A percentile compares a stretch with the other conserved stretches of the same genome.
Conservation (phyloP, 352 stramenopile genomes). For the Phytopythium vexans region DNA sequence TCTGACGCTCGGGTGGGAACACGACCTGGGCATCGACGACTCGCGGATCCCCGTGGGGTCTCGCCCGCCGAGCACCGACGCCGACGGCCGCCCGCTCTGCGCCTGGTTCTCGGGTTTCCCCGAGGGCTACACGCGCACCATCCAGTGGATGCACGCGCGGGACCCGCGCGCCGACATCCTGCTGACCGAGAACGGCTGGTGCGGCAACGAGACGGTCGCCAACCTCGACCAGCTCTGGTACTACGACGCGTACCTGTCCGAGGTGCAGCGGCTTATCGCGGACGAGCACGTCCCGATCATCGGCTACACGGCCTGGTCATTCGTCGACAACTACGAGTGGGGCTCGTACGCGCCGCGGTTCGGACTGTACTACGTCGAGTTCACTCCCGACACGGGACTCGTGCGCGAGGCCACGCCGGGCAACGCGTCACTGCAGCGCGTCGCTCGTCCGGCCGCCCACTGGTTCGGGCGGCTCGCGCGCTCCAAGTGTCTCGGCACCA, state of each 20-base stretch:
- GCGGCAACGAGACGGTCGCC: slow-evolving; percentile 40
- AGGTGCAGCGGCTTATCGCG: slow-evolving; percentile 7
- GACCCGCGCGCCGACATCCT: slow-evolving; percentile 28
- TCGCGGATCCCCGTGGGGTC: slow-evolving; percentile 46
- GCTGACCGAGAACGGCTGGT: slow-evolving; percentile 63
- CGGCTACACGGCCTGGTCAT: slow-evolving; percentile 18
- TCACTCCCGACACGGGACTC: slow-evolving; percentile 18
- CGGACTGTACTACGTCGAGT: slow-evolving; percentile 47
- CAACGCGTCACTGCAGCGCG: slow-evolving; percentile 16
- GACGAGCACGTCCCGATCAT: slow-evolving; percentile 13
- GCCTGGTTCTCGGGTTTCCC: slow-evolving; percentile 34
- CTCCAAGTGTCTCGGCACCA: slow-evolving; percentile 25
- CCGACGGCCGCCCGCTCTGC: slow-evolving; percentile 18
- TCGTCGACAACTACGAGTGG: slow-evolving; percentile 37
- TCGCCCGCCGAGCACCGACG: slow-evolving; percentile 24
- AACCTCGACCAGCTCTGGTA: slow-evolving; percentile 39
- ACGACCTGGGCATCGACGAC: slow-evolving; percentile 34
- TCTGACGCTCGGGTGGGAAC: slow-evolving; percentile 29
- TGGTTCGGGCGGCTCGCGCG: slow-evolving; percentile 30
- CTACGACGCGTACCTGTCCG: slow-evolving; percentile 33
- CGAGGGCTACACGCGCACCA: slow-evolving; percentile 29
- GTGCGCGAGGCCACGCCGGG: slow-evolving; percentile 17
- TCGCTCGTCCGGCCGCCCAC: slow-evolving; percentile 22
- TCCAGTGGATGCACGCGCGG: slow-evolving; percentile 34
- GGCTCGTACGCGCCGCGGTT: slow-evolving; percentile 27